Evolutionary conservation across 208 protist genomes (phyloP).

Genomic region (Plasmodiophora brassicae): DNA sequence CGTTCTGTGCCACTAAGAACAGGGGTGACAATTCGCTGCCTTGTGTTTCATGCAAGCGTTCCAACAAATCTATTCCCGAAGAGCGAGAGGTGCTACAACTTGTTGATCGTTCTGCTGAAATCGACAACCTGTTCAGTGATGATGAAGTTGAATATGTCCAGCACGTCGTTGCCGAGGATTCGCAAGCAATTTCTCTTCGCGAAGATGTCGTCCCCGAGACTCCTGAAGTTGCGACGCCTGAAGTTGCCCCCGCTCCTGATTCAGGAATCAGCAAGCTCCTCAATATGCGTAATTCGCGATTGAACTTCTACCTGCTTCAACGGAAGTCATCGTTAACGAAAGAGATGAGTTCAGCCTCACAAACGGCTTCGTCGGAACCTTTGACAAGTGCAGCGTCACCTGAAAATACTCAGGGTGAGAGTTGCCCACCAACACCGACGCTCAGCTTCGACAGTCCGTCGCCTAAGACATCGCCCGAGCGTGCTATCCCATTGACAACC

Average conservation of each 20-base stretch:
- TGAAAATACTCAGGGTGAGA: too few relatives aligned
- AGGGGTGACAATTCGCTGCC: not conserved
- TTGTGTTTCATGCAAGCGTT: not conserved
- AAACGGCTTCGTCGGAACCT: too few relatives aligned
- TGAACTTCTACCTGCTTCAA: slow-evolving; percentile 32
- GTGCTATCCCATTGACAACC: too few relatives aligned
- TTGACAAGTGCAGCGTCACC: too few relatives aligned
- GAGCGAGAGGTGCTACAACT: not conserved
- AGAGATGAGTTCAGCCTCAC: not conserved
- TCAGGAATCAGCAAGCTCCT: not conserved
- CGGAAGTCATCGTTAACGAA: not conserved
- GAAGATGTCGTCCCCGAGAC: too few relatives aligned
- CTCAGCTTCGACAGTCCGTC: too few relatives aligned
- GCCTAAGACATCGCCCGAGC: too few relatives aligned
- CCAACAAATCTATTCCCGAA: not conserved
- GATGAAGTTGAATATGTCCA: not conserved
- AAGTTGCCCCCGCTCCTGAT: too few relatives aligned
- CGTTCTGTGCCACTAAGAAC: not conserved
- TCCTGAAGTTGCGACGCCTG: too few relatives aligned
- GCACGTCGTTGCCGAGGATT: not conserved
- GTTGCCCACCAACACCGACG: too few relatives aligned
- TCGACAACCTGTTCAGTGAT: not conserved
- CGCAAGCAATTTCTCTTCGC: too few relatives aligned
- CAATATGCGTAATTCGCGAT: not conserved
- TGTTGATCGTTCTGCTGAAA: not conserved